These are phyloP conservation scores for Strobilomyces echinocephalus DNA, from an alignment of 768 basidiomycete species.

Conservation along the genomic window DNA sequence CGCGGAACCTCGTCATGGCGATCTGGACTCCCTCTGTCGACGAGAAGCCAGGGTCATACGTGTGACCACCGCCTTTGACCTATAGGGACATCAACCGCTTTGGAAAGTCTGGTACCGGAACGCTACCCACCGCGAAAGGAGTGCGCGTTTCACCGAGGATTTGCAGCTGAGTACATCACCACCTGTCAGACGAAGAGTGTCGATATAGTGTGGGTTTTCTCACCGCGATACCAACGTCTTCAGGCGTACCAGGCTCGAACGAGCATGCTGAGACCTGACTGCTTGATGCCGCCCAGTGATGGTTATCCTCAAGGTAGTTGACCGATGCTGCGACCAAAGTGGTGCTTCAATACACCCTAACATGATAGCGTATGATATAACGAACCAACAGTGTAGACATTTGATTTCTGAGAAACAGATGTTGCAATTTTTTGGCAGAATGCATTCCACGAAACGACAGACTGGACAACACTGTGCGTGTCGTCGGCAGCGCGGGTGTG, in stretches of 20 bases:
- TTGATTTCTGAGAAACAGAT: no score
- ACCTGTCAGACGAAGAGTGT: not conserved
- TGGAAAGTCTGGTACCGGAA: not conserved
- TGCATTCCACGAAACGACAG: no score
- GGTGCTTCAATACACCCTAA: no score
- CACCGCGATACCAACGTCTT: no score
- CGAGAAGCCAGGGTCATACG: conserved; percentile 37
- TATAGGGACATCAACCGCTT: conserved; percentile 12
- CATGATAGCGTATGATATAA: no score
- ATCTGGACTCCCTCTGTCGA: no score
- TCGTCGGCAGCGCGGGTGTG: no score
- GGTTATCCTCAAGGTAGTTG: conserved; percentile 40
- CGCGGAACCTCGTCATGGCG: conserved; percentile 43
- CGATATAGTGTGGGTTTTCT: no score
- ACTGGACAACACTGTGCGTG: no score
- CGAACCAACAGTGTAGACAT: no score
- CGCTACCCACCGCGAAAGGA: conserved; percentile 9
- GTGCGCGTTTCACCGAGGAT: conserved; percentile 38
- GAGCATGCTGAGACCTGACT: conserved; percentile 44
- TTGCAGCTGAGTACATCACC: conserved; percentile 2
- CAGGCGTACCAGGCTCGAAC: conserved; percentile 25
- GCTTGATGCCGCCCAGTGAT: conserved; percentile 52
- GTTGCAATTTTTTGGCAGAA: no score
- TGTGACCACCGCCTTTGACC: conserved; percentile 62
- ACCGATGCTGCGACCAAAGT: conserved; percentile 4